Conservation (phyloP, 129 eudicot genomes). For the Deinandra increscens region DNA sequence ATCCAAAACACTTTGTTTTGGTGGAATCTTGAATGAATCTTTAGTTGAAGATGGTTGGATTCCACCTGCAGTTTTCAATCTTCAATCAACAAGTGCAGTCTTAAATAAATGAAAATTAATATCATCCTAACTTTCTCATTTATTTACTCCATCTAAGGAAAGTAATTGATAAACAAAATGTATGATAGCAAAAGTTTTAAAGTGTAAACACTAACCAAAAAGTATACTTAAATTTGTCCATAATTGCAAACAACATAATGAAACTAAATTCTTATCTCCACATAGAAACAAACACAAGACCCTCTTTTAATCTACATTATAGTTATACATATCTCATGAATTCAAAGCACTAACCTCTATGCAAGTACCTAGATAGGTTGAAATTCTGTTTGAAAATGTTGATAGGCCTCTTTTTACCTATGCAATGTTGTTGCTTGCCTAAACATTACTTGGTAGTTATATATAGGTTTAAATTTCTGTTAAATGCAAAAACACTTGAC, state of each 20-base stretch:
- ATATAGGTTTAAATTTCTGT: too few relatives aligned
- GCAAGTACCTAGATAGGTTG: too few relatives aligned
- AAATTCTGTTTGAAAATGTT: too few relatives aligned
- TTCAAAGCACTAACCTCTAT: too few relatives aligned
- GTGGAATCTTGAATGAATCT: constrained; percentile 38
- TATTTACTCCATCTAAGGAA: background rate
- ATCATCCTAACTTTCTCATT: background rate
- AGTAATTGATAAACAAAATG: background rate
- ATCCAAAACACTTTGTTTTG: constrained; percentile 29
- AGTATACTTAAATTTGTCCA: background rate
- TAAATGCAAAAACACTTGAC: too few relatives aligned
- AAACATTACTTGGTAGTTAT: too few relatives aligned
- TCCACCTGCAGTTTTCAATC: constrained; percentile 37
- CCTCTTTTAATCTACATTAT: background rate
- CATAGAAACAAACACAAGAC: background rate
- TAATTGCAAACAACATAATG: constrained; percentile 7
- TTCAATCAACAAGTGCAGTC: constrained; percentile 12
- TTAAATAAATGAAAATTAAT: background rate
- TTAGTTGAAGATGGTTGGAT: constrained; percentile 31
- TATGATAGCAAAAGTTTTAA: background rate
- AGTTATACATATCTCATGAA: background rate
- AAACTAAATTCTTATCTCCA: constrained; percentile 7
- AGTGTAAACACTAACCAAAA: background rate
- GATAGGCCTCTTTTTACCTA: too few relatives aligned
- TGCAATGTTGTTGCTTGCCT: too few relatives aligned